Evolutionary conservation across 2,329 filamentous ascomycete genomes (phyloP).

Genomic region (Clarireedia homoeocarpa): DNA sequence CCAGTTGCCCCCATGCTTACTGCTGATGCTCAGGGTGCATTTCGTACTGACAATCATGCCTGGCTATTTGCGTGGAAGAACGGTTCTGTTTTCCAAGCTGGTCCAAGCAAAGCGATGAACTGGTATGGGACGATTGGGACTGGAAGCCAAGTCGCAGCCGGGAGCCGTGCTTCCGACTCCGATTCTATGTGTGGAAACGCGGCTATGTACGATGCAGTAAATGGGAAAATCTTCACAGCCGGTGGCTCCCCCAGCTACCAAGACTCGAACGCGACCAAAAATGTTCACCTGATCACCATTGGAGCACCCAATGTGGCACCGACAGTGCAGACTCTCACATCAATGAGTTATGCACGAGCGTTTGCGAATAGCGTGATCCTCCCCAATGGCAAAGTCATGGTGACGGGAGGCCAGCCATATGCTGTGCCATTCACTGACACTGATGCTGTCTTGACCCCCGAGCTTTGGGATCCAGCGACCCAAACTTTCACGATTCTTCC

Average conservation of each 20-base stretch:
- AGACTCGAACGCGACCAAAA: conserved; percentile 33
- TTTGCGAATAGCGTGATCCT: conserved; percentile 42
- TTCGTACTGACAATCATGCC: conserved; percentile 43
- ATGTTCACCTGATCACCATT: conserved; percentile 44
- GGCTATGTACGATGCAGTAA: conserved; percentile 48
- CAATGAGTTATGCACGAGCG: conserved; percentile 34
- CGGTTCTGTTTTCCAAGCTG: conserved; percentile 21
- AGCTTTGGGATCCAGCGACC: conserved; percentile 38
- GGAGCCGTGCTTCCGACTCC: conserved; percentile 35
- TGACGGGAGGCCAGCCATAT: conserved; percentile 39
- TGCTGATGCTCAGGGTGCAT: conserved; percentile 35
- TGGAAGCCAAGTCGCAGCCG: conserved; percentile 36
- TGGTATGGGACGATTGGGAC: conserved; percentile 44
- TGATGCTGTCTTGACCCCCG: conserved; percentile 34
- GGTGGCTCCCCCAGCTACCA: conserved; percentile 43
- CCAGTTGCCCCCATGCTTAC: conserved; percentile 44
- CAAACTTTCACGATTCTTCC: conserved; percentile 34
- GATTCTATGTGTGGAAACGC: conserved; percentile 49
- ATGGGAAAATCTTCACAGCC: conserved; percentile 45
- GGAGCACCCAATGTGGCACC: conserved; percentile 23
- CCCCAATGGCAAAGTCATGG: conserved; percentile 40
- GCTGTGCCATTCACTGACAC: conserved; percentile 39
- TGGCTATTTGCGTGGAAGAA: conserved; percentile 33
- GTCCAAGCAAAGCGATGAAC: conserved; percentile 39
- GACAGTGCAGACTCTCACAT: conserved; percentile 28